These are phyloP conservation scores for Diaporthe caulivora DNA, from an alignment of 2,329 filamentous ascomycete genomes.

Conservation along the genomic window DNA sequence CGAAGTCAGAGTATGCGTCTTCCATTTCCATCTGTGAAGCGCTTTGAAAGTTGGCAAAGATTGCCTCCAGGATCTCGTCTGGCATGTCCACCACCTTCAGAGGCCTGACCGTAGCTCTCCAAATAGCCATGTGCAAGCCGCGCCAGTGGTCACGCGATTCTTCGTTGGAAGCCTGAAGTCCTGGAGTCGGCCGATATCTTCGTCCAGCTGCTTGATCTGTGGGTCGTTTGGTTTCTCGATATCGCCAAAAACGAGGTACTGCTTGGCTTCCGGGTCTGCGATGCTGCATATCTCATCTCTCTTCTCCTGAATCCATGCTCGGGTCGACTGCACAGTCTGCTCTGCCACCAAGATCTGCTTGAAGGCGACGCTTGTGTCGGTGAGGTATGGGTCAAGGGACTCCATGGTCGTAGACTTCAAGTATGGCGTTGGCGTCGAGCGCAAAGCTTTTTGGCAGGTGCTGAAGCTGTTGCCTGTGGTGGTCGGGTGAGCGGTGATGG, in stretches of 20 bases:
- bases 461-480: not conserved
- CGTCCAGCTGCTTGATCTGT: not conserved
- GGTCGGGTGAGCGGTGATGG: not conserved
- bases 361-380: not conserved
- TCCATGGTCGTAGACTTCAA: not conserved
- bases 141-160: not conserved
- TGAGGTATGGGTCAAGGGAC: not conserved
- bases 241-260: not conserved
- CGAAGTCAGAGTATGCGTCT: no score
- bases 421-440: not conserved
- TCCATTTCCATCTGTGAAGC: no score
- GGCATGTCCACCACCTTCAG: not conserved
- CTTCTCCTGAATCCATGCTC: not conserved
- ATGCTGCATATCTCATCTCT: rapidly evolving
- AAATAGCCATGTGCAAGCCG: not conserved
- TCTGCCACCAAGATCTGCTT: not conserved
- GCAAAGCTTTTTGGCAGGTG: not conserved
- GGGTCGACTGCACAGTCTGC: not conserved
- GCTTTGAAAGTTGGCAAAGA: not conserved
- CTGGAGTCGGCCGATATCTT: not conserved
- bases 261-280: not conserved
- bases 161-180: not conserved
- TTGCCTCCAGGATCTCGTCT: not conserved
- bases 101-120: not conserved
- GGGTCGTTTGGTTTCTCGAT: not conserved